Evolutionary conservation across 371 early-diverging fungal genomes (phyloP).

Genomic region (Mortierella sp.): DNA sequence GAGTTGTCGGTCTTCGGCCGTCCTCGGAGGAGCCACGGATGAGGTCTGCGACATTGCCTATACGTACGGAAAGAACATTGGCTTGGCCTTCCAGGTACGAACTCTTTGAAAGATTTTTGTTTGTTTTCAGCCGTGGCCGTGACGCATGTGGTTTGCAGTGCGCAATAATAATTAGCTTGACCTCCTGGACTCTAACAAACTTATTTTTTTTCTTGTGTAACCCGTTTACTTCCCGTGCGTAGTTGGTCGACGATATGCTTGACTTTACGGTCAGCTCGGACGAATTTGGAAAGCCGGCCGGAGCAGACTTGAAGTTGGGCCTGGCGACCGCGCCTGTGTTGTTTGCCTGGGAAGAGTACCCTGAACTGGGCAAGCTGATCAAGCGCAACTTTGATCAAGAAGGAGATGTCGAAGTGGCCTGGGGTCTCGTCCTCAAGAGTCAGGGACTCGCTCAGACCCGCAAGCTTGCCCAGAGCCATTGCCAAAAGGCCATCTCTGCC

Average conservation of each 20-base stretch:
- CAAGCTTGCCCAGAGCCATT: constrained; percentile 68
- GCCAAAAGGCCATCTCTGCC: constrained; percentile 71
- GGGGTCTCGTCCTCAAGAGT: constrained; percentile 78
- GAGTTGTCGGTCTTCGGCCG: constrained; percentile 90
- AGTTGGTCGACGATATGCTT: constrained; percentile 94
- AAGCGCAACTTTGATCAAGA: constrained; percentile 84
- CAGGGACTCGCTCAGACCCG: constrained; percentile 77
- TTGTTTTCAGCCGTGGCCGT: not conserved
- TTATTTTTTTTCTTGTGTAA: not conserved
- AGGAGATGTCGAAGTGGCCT: constrained; percentile 77
- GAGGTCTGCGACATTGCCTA: constrained; percentile 84
- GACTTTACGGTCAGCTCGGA: constrained; percentile 87
- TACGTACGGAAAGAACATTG: constrained; percentile 89
- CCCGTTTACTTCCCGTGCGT: constrained; percentile 10
- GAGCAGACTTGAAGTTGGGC: constrained; percentile 89
- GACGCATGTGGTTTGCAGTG: too few relatives aligned
- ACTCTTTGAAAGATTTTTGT: constrained; percentile 20
- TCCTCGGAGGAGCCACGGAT: constrained; percentile 83
- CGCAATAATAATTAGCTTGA: too few relatives aligned
- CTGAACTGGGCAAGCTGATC: constrained; percentile 87
- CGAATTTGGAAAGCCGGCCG: constrained; percentile 91
- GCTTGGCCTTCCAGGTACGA: constrained; percentile 93
- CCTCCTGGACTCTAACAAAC: not conserved
- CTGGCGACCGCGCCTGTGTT: constrained; percentile 95
- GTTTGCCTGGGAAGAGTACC: constrained; percentile 91